Evolutionary conservation across 2,329 filamentous ascomycete genomes (phyloP).

Genomic region (Cordyceps fumosorosea): DNA sequence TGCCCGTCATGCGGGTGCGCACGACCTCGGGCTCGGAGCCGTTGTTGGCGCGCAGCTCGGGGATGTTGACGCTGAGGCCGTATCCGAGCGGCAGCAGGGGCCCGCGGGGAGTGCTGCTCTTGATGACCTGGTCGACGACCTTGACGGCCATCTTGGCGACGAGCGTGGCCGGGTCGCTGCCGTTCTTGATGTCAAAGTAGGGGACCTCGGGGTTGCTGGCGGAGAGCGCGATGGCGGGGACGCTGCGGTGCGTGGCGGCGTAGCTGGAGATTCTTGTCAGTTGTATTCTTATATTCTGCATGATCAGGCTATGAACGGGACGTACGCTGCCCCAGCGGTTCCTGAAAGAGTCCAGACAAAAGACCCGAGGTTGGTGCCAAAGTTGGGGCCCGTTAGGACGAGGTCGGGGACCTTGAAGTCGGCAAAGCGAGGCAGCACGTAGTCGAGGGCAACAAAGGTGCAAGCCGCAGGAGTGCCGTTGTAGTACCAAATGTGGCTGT

Average conservation of each 20-base stretch:
- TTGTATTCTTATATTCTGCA: not conserved
- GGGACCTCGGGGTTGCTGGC: slow-evolving; percentile 35
- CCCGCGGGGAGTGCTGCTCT: slow-evolving; percentile 24
- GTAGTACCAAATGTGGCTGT: slow-evolving; percentile 54
- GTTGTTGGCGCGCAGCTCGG: slow-evolving; percentile 35
- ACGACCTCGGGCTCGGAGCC: slow-evolving; percentile 35
- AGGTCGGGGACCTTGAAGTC: slow-evolving; percentile 45
- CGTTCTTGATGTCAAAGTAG: slow-evolving; percentile 32
- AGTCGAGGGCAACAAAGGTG: slow-evolving; percentile 50
- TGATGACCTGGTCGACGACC: slow-evolving; percentile 38
- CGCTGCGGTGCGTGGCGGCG: slow-evolving; percentile 39
- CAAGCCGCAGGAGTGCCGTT: slow-evolving; percentile 51
- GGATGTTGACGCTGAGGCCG: slow-evolving; percentile 46
- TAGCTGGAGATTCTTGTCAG: slow-evolving; percentile 28
- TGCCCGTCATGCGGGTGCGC: slow-evolving; percentile 42
- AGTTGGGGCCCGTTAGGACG: slow-evolving; percentile 50
- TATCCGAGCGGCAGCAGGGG: slow-evolving; percentile 42
- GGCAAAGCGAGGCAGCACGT: slow-evolving; percentile 43
- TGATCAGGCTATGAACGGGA: not conserved
- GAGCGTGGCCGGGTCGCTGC: slow-evolving; percentile 38
- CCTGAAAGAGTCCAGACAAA: slow-evolving; percentile 48
- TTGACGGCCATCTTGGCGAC: slow-evolving; percentile 35
- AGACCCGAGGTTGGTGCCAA: slow-evolving; percentile 45
- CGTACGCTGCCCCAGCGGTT: slow-evolving; percentile 38
- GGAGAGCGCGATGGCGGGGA: slow-evolving; percentile 45